A percentile compares a stretch with the other conserved stretches of the same genome.
phyloP scores from a whole-genome alignment of 2,329 filamentous ascomycete genomes.

The Paecilomyces sp. region DNA sequence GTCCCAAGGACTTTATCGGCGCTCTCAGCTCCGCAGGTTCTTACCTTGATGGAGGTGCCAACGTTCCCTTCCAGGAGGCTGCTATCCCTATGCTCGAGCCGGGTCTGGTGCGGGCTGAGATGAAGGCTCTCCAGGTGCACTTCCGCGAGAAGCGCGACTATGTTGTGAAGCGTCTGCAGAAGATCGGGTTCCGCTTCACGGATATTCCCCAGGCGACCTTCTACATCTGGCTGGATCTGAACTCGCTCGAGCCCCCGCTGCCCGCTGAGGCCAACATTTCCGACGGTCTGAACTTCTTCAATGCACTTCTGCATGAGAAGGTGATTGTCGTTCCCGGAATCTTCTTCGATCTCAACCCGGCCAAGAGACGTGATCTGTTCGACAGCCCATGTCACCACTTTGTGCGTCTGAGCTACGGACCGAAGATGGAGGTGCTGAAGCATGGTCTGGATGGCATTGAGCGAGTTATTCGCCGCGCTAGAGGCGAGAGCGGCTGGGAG shows the following conservation, averaged over 20 bases:
- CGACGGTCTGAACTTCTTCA: constrained; percentile 95
- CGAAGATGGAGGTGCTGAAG: constrained; percentile 70
- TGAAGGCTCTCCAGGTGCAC: constrained; percentile 81
- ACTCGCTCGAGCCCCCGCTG: constrained; percentile 44
- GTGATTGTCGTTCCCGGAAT: constrained; percentile 95
- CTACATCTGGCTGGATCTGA: constrained; percentile 73
- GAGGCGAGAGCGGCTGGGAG: constrained; percentile 26
- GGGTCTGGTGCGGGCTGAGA: constrained; percentile 69
- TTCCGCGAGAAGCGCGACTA: constrained; percentile 93
- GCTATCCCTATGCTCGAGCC: constrained; percentile 92
- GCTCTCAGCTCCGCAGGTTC: constrained; percentile 88
- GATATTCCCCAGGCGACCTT: constrained; percentile 87
- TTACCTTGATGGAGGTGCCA: constrained; percentile 90
- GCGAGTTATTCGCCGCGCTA: constrained; percentile 56
- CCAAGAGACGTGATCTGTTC: constrained; percentile 81
- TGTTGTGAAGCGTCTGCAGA: constrained; percentile 68
- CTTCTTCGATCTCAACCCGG: constrained; percentile 95
- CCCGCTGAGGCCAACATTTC: constrained; percentile 61
- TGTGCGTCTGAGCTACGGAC: constrained; percentile 77
- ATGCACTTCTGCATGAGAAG: constrained; percentile 86
- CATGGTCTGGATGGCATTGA: constrained; percentile 79
- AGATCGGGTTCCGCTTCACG: constrained; percentile 82
- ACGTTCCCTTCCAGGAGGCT: constrained; percentile 92
- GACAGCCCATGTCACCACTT: constrained; percentile 93
- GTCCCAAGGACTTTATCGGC: constrained; percentile 92